Evolutionary conservation across 2,329 filamentous ascomycete genomes (phyloP), one percentile per base, ranked within the genome.

Genomic region (Fusarium floridanum): DNA sequence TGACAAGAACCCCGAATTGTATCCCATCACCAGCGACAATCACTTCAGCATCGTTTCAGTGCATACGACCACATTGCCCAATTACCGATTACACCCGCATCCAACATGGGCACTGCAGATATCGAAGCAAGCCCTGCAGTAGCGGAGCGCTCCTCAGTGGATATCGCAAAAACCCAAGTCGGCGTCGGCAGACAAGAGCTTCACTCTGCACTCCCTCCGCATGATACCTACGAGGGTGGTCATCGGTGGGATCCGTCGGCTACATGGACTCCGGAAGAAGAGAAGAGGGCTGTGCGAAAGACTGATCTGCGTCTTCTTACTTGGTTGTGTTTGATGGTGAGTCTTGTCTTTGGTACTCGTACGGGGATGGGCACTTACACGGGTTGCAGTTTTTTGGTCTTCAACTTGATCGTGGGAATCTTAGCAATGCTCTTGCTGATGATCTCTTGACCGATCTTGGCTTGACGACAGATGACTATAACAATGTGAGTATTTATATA

Each of bases 381-480:
- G 67, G 9, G 55, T 5, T 20, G 10, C 48, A 80, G 82, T 92
- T 92, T 81, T 91, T 92, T 66, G 89, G 89, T 0, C 83, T 92
- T 6, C 90, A 92, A 77, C 82, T 92, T 9, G 91, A 92, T 78
- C 85, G 91, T 57, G 90, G 90, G 61, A 93, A 93, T 76, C 82
- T 93, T 77, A 85, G 85, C 64, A 91, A 91, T 74, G 91, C 90
- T 4, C 82, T 90, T 34, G 90, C 89, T 2, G 91, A 92, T 77
- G 89, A 90, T 75, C 85, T 93, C 76, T 84, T 93, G 10, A 82
- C 80, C 57, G 91, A 91, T 66, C 79, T 88, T 32, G 78, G 81
- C 1, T 67, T 88, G 66, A 85, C 79, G 0, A 86, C 83, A 11
- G 84, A 89, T 78, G 87, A 90, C 68, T 90, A 89, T 78, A 91